A percentile compares a stretch with the other conserved stretches of the same genome.
Conservation (phyloP, 1,139 yeast genomes). For the Yamadazyma diddensiae region DNA sequence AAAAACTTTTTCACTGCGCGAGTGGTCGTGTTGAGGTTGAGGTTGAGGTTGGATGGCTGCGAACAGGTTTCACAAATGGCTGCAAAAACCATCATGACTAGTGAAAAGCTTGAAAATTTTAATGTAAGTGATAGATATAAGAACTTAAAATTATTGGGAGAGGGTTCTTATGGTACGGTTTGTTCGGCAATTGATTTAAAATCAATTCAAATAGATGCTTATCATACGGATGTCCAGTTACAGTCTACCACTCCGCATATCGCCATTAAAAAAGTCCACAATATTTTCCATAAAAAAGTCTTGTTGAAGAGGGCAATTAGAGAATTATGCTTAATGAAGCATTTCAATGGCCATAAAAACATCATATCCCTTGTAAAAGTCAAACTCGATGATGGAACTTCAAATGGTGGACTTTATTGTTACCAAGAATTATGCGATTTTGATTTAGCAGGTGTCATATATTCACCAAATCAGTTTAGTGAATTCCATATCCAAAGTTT, state of each 20-base stretch:
- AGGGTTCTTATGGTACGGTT: slow-evolving; percentile 89
- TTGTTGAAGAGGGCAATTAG: slow-evolving; percentile 72
- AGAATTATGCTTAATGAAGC: slow-evolving; percentile 73
- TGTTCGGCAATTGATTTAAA: slow-evolving; percentile 71
- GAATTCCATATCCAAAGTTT: slow-evolving; percentile 79
- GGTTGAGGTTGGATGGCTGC: no score
- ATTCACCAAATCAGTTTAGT: slow-evolving; percentile 73
- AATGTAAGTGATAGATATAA: slow-evolving; percentile 65
- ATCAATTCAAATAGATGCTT: slow-evolving; percentile 4
- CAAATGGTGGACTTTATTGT: slow-evolving; percentile 84
- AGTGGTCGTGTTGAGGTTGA: neutral
- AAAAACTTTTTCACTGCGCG: slow-evolving; percentile 7
- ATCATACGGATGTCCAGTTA: slow-evolving; percentile 11
- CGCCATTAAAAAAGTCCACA: slow-evolving; percentile 78
- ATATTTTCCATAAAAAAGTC: slow-evolving; percentile 62
- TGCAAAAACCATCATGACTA: slow-evolving; percentile 2
- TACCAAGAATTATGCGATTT: slow-evolving; percentile 75
- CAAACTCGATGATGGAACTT: slow-evolving; percentile 61
- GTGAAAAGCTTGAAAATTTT: slow-evolving; percentile 27
- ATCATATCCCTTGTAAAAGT: slow-evolving; percentile 57
- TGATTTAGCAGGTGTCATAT: slow-evolving; percentile 76
- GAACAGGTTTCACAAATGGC: no score
- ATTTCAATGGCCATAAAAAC: slow-evolving; percentile 78
- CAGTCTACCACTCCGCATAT: slow-evolving; percentile 22
- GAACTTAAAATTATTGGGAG: slow-evolving; percentile 65